phyloP scores from a whole-genome alignment of 169 alveolate species.

The Plasmodium gonderi region DNA sequence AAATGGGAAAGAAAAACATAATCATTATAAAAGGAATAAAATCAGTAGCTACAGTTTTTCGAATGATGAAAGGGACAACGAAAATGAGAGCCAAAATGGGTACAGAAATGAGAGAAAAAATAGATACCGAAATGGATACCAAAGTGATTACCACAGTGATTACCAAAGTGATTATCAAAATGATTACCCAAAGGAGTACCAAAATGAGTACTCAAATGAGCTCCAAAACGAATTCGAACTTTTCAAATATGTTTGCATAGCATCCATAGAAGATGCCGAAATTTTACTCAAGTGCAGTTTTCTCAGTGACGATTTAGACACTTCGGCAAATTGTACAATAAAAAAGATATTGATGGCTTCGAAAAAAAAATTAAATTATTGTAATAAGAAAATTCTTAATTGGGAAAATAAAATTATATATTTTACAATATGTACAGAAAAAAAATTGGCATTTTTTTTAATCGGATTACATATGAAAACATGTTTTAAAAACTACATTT shows the following conservation, averaged over 20 bases:
- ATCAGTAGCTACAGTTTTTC: neutral
- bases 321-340: slow-evolving; percentile 32
- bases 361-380: slow-evolving; percentile 42
- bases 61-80: neutral
- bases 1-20: slow-evolving; percentile 11
- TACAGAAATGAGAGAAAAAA: neutral
- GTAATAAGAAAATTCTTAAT: slow-evolving; percentile 66
- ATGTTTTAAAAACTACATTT: slow-evolving; percentile 53
- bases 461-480: slow-evolving; percentile 52
- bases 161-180: neutral
- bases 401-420: slow-evolving; percentile 63
- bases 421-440: slow-evolving; percentile 59
- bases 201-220: neutral
- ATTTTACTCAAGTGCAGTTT: slow-evolving; percentile 39
- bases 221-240: neutral
- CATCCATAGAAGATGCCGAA: slow-evolving; percentile 50
- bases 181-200: neutral
- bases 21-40: slow-evolving; percentile 1
- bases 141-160: neutral
- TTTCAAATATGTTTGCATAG: slow-evolving; percentile 65
- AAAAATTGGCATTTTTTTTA: slow-evolving; percentile 60
- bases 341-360: slow-evolving; percentile 50
- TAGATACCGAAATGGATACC: neutral
- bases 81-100: neutral
- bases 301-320: slow-evolving; percentile 19